Percentiles rank a stretch among this genome's conserved stretches.
phyloP scores from a whole-genome alignment of 148 eudicot genomes.

The Chenopodium formosanum region DNA sequence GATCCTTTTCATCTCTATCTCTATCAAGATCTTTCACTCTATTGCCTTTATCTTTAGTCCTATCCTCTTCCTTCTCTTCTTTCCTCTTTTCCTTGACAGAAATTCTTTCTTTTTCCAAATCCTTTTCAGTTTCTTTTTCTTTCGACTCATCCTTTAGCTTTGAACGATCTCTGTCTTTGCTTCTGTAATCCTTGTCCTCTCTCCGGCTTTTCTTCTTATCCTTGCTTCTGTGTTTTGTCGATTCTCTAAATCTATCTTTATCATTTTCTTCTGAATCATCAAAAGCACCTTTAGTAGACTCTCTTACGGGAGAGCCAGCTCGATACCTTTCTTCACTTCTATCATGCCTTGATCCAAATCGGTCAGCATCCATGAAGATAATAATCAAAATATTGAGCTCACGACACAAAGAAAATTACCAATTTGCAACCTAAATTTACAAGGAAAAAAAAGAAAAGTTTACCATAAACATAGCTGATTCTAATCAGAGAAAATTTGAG shows the following conservation, averaged over 20 bases:
- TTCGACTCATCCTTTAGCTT: slow-evolving; percentile 42
- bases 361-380: slow-evolving; percentile 25
- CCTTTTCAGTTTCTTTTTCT: slow-evolving; percentile 49
- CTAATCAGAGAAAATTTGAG: not conserved
- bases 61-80: slow-evolving; percentile 55
- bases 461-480: not conserved
- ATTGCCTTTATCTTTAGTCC: slow-evolving; percentile 34
- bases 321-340: slow-evolving; percentile 48
- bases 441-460: not conserved
- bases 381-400: not conserved
- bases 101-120: slow-evolving; percentile 39
- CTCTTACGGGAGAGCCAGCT: slow-evolving; percentile 46
- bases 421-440: slow-evolving; percentile 19
- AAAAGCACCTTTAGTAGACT: slow-evolving; percentile 37
- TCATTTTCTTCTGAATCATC: slow-evolving; percentile 48
- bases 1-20: slow-evolving; percentile 41
- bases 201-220: slow-evolving; percentile 65
- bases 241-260: slow-evolving; percentile 41
- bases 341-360: slow-evolving; percentile 40
- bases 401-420: not conserved
- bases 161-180: slow-evolving; percentile 54
- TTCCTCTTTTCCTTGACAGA: slow-evolving; percentile 54
- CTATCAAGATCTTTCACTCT: slow-evolving; percentile 31
- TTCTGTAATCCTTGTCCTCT: slow-evolving; percentile 73
- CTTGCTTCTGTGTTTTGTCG: slow-evolving; percentile 58